These are phyloP conservation scores for Penicillium ucsense DNA, from an alignment of 495 filamentous ascomycete species.

Conservation along the genomic window DNA sequence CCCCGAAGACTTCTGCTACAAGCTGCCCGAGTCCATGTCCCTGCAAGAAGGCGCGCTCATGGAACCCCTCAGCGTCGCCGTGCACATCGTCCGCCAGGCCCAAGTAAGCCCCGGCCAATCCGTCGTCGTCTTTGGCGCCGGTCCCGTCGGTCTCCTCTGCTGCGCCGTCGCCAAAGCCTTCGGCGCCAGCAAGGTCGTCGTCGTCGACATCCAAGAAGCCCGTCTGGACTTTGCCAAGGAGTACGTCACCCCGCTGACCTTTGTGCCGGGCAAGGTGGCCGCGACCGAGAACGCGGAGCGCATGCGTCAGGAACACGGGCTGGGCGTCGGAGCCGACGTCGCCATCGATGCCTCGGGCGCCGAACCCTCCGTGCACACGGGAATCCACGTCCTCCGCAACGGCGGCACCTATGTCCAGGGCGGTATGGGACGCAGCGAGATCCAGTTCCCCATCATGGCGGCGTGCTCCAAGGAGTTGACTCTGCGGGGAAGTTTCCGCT, in stretches of 20 bases:
- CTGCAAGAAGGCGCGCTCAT: slow-evolving; percentile 45
- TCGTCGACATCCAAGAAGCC: slow-evolving; percentile 43
- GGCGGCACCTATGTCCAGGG: slow-evolving; percentile 53
- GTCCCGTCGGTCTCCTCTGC: slow-evolving; percentile 46
- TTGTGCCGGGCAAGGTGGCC: slow-evolving; percentile 26
- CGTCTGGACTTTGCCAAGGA: slow-evolving; percentile 43
- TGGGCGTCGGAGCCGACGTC: slow-evolving; percentile 43
- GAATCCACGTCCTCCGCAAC: slow-evolving; percentile 39
- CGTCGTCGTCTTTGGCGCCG: slow-evolving; percentile 46
- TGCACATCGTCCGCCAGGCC: slow-evolving; percentile 43
- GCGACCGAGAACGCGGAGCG: slow-evolving; percentile 31
- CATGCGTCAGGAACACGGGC: slow-evolving; percentile 32
- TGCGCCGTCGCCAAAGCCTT: slow-evolving; percentile 43
- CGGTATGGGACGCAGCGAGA: slow-evolving; percentile 49
- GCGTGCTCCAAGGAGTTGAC: slow-evolving; percentile 45
- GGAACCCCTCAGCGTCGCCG: slow-evolving; percentile 46
- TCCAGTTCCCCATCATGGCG: slow-evolving; percentile 46
- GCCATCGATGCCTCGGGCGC: slow-evolving; percentile 50
- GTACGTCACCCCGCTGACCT: slow-evolving; percentile 36
- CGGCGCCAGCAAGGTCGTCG: slow-evolving; percentile 43
- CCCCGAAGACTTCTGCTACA: slow-evolving; percentile 49
- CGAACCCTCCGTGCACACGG: slow-evolving; percentile 43
- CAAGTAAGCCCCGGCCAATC: slow-evolving; percentile 35
- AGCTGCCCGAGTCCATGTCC: slow-evolving; percentile 34
- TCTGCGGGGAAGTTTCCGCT: slow-evolving; percentile 44